Conservation (phyloP, 768 basidiomycete species). For the Boletus sp. region DNA sequence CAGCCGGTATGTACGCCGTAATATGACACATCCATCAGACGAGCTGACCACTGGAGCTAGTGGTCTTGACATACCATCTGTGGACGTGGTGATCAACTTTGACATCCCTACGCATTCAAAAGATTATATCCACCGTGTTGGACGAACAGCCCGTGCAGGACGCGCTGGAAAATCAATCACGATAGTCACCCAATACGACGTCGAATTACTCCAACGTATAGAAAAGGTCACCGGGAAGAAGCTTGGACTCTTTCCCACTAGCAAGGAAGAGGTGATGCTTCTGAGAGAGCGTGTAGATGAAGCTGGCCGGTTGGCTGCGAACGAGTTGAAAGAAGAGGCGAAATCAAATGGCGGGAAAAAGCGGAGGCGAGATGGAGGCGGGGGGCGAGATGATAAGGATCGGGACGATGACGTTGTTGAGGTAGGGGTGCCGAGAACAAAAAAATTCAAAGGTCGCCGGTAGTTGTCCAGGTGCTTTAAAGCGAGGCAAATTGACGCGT, state of each 20-base stretch:
- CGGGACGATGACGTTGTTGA: slow-evolving; percentile 91
- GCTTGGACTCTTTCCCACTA: slow-evolving; percentile 84
- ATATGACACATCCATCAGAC: neutral
- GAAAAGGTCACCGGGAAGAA: slow-evolving; percentile 90
- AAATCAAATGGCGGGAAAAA: slow-evolving; percentile 48
- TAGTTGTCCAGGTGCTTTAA: slow-evolving; percentile 14
- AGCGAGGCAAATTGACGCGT: neutral
- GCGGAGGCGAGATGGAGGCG: slow-evolving; percentile 44
- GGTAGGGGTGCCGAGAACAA: slow-evolving; percentile 76
- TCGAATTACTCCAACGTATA: slow-evolving; percentile 93
- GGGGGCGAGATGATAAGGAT: slow-evolving; percentile 72
- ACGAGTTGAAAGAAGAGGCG: slow-evolving; percentile 77
- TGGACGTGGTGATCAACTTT: slow-evolving; percentile 97
- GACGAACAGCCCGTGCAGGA: slow-evolving; percentile 97
- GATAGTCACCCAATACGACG: slow-evolving; percentile 98
- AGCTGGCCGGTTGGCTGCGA: slow-evolving; percentile 72
- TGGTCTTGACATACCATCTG: slow-evolving; percentile 92
- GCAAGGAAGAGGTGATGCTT: slow-evolving; percentile 84
- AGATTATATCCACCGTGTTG: slow-evolving; percentile 98
- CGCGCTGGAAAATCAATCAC: slow-evolving; percentile 95
- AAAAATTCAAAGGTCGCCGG: slow-evolving; percentile 50
- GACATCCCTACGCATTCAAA: slow-evolving; percentile 98
- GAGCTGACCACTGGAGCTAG: slow-evolving; percentile 35
- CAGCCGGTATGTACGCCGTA: slow-evolving; percentile 57
- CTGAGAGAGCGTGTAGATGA: slow-evolving; percentile 87